Evolutionary conservation across 2,329 filamentous ascomycete species (phyloP).

Genomic region (Emmonsiellopsis sp.): DNA sequence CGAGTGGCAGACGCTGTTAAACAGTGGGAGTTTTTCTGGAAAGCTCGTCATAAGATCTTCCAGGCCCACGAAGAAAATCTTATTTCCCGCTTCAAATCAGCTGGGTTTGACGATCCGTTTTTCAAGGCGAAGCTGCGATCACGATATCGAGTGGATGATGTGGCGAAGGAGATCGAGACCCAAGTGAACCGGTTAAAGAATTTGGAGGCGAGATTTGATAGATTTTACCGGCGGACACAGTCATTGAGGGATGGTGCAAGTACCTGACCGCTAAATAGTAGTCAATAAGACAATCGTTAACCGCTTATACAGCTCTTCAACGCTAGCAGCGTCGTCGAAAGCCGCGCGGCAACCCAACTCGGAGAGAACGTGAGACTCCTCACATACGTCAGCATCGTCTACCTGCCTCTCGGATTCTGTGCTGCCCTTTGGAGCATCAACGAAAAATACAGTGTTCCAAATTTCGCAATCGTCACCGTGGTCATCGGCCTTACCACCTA

Average conservation of each 20-base stretch:
- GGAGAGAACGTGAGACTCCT: conserved; percentile 30
- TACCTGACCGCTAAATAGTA: neutral
- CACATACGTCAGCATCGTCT: conserved; percentile 34
- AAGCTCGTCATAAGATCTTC: neutral
- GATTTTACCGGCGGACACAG: neutral
- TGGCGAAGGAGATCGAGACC: too few species aligned
- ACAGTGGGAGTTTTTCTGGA: neutral
- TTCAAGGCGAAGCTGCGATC: too few species aligned
- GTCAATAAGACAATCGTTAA: neutral
- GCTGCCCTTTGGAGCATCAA: conserved; percentile 2
- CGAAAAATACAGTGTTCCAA: neutral
- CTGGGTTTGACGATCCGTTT: neutral
- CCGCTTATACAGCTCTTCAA: conserved; percentile 14
- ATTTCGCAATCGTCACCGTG: neutral
- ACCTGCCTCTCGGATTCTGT: conserved; percentile 28
- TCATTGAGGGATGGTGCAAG: neutral
- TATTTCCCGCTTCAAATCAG: neutral
- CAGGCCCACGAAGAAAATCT: neutral
- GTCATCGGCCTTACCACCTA: neutral
- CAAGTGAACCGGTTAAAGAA: neutral
- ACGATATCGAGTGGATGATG: neutral
- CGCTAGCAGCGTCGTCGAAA: conserved; percentile 20
- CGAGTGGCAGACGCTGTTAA: neutral
- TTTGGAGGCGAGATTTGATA: neutral
- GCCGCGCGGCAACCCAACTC: conserved; percentile 20